Evolutionary conservation across 192 early-diverging fungal genomes (phyloP), one percentile per base, ranked within the genome.

Genomic region (Haplosporangium gracile): DNA sequence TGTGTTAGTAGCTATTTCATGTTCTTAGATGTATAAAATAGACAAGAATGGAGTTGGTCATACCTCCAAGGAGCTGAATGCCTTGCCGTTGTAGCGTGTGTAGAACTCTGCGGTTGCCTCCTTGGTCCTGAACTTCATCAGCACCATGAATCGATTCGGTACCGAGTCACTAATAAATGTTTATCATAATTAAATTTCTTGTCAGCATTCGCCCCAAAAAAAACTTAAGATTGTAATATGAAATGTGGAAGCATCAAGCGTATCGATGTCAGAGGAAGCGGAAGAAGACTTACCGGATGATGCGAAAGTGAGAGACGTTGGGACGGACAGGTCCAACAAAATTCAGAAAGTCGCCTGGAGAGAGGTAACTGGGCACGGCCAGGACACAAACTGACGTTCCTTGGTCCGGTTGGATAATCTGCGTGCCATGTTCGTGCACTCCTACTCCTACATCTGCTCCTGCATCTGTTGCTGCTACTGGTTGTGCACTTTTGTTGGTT

Each of bases 311-410:
- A 11, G 91, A 89, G 16, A 98, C 95, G 45, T 88, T 88, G n/a
- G 92, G 81, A 24, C 89, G 88, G 32, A 93, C 92, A 13, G 95
- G 88, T 7, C 95, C 96, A 9, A 97, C 90, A 87, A 97, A 97
- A 9, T 93, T 91, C 34, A 99, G 85, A 89, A 99, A 96, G 87
- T 99, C 98, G 8, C 95, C 93, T 9, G 97, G 91, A 29, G 96
- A 94, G 93, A 97, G 94, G 87, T 97, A 97, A 0, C 93, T 91
- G 0, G 98, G 98, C 5, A 99, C 96, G 39, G 96, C 96, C 26
- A 99, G 89, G 1, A 97, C 92, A 71, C 93, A 93, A 8, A 99
- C 85, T 24, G 93, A 80, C 26, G 89, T 90, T 40, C 71, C 83
- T 15, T 85, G 75, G 38, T 89, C 85, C 15, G 84, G 84, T 38